These are phyloP conservation scores for Lophiostoma macrostomum DNA, from an alignment of 495 filamentous ascomycete species.

Conservation along the genomic window DNA sequence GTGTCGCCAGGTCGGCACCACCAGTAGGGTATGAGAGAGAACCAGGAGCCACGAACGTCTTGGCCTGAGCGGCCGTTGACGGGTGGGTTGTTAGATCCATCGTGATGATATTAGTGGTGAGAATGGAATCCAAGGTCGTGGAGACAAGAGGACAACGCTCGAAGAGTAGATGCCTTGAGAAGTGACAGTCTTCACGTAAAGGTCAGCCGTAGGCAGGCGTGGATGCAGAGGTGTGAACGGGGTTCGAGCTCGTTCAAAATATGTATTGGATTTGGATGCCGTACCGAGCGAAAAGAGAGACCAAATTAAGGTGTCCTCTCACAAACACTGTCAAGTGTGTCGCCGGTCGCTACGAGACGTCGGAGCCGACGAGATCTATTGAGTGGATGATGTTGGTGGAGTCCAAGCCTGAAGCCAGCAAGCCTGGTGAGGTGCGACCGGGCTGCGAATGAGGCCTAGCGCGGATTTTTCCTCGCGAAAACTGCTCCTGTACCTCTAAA, in stretches of 20 bases:
- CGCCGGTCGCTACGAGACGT: conserved; percentile 14
- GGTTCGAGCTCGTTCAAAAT: conserved; percentile 46
- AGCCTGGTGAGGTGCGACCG: too few species aligned
- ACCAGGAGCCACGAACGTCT: conserved; percentile 55
- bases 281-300: conserved; percentile 91
- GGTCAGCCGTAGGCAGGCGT: conserved; percentile 5
- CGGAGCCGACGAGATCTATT: conserved; percentile 9
- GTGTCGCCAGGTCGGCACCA: conserved; percentile 75
- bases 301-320: conserved; percentile 98
- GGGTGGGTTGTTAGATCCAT: conserved; percentile 95
- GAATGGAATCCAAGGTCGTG: too few species aligned
- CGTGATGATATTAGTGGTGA: conserved; percentile 33
- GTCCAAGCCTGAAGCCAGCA: conserved; percentile 30
- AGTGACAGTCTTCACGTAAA: too few species aligned
- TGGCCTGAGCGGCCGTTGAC: conserved; percentile 80
- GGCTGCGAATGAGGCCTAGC: too few species aligned
- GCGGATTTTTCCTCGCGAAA: too few species aligned
- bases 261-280: too few species aligned
- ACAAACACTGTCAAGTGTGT: conserved; percentile 32
- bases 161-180: too few species aligned
- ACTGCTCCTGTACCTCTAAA: too few species aligned
- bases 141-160: too few species aligned
- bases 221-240: not conserved
- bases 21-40: conserved; percentile 89
- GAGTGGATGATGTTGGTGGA: conserved; percentile 8